Conservation (phyloP, 441 rosid species). For the Gossypium aridum region DNA sequence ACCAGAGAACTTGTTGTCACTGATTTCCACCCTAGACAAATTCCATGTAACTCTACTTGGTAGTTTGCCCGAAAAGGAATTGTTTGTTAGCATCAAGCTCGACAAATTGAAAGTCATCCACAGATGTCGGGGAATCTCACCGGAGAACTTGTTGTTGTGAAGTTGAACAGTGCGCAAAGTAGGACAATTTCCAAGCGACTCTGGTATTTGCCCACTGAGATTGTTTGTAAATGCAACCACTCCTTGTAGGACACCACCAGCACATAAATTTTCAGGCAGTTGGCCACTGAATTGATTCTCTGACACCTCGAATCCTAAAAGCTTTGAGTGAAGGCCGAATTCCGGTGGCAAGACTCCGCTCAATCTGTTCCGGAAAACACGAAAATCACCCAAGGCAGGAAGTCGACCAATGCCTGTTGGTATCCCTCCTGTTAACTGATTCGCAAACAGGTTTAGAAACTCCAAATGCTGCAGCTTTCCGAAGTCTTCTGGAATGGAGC, state of each 20-base stretch:
- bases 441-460: slow-evolving; percentile 30
- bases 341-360: slow-evolving; percentile 63
- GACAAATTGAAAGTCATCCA: slow-evolving; percentile 60
- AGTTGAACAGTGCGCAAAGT: slow-evolving; percentile 54
- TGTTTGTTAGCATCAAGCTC: slow-evolving; percentile 50
- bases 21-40: slow-evolving; percentile 59
- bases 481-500: slow-evolving; percentile 51
- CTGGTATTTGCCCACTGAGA: slow-evolving; percentile 60
- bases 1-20: slow-evolving; percentile 68
- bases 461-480: slow-evolving; percentile 48
- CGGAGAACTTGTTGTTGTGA: slow-evolving; percentile 57
- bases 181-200: slow-evolving; percentile 55
- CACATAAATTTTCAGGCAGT: slow-evolving; percentile 64
- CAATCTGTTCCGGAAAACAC: slow-evolving; percentile 47
- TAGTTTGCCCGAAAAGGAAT: slow-evolving; percentile 59
- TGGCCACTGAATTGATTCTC: slow-evolving; percentile 58
- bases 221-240: slow-evolving; percentile 55
- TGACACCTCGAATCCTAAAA: slow-evolving; percentile 53
- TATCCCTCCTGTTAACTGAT: slow-evolving; percentile 53
- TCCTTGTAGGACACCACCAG: slow-evolving; percentile 45
- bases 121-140: slow-evolving; percentile 57
- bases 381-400: slow-evolving; percentile 29
- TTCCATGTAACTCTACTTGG: slow-evolving; percentile 58
- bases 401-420: slow-evolving; percentile 48
- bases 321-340: slow-evolving; percentile 53